Evolutionary conservation across 2,329 filamentous ascomycete genomes (phyloP), one percentile per base, ranked within the genome.

Genomic region (Fusarium dimerum): DNA sequence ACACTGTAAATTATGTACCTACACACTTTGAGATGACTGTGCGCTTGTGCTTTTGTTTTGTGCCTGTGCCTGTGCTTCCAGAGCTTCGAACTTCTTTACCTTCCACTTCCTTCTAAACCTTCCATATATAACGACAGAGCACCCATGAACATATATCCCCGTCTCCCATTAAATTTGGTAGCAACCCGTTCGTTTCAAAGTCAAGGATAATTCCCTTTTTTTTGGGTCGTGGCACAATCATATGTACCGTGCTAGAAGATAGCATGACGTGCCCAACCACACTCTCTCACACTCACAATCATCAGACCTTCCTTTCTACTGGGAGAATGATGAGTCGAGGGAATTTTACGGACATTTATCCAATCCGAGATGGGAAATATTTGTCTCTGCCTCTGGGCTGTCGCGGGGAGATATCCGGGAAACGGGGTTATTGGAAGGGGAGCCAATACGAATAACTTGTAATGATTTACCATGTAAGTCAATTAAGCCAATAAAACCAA

Each of bases 101-200:
- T 26, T 26, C 20, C 20, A 26, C 20, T 26, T 26, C 20, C 20
- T 26, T 26, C 20, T 26, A 26, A 26, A 26, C 7, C 20, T 26
- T 26, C 20, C 20, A 26, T 5, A 5, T 26, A 26, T 4, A 26
- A 26, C 20, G 20, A 26, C 20, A 26, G 20, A 4, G 20, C 4
- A 26, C 20, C 20, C 20, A 26, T 26, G n/a, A 41, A n/a, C 6
- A n/a, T 41, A 15, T 41, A 13, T 41, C 40, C 16, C 32, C 32
- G 11, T 36, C 32, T 36, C 13, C 32, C 32, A 15, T 15, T 15
- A 15, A 36, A 36, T 36, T 36, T 43, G 47, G 54, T 48, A 57
- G 57, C 57, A 59, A 61, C 54, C 62, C 54, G 56, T 63, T 64
- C 53, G 58, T 53, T 59, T 62, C 47, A 55, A 55, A 63, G 56